phyloP scores from a whole-genome alignment of 371 early-diverging fungal genomes.

The Rhizomucor miehei region DNA sequence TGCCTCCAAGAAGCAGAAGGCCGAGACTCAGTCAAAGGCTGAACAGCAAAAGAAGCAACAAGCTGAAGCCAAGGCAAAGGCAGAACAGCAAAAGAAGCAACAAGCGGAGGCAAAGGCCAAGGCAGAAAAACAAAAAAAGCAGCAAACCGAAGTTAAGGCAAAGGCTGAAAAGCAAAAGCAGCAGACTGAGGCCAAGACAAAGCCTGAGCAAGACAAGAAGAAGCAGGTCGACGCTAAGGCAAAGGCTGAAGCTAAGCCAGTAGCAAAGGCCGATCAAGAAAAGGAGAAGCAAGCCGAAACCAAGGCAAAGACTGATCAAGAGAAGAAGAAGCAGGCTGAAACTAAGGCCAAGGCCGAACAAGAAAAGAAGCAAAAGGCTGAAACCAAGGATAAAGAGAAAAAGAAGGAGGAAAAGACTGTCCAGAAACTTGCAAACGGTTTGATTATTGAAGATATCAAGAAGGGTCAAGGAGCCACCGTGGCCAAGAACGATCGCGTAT shows the following conservation, averaged over 20 bases:
- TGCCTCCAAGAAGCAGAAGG: conserved; percentile 10
- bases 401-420: neutral
- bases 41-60: conserved; percentile 10
- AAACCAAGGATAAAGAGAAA: neutral
- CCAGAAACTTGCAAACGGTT: conserved; percentile 45
- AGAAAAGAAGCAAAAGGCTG: conserved; percentile 1
- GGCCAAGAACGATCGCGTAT: conserved; percentile 54
- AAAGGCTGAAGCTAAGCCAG: conserved; percentile 5
- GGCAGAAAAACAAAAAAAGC: conserved; percentile 1
- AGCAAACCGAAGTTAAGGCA: neutral
- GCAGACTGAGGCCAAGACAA: neutral
- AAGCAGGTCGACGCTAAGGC: conserved; percentile 5
- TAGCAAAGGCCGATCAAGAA: conserved; percentile 3
- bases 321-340: neutral
- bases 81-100: conserved; percentile 8
- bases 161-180: neutral
- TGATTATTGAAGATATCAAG: conserved; percentile 79
- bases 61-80: conserved; percentile 10
- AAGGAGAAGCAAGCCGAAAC: neutral
- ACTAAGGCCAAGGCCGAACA: neutral
- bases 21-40: conserved; percentile 1
- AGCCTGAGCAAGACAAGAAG: conserved; percentile 2
- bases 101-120: conserved; percentile 4
- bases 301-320: neutral
- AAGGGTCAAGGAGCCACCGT: conserved; percentile 76